Evolutionary conservation across 345 rosid genomes (phyloP), one percentile per base, ranked within the genome.

Genomic region (Erysimum cheiranthoides): DNA sequence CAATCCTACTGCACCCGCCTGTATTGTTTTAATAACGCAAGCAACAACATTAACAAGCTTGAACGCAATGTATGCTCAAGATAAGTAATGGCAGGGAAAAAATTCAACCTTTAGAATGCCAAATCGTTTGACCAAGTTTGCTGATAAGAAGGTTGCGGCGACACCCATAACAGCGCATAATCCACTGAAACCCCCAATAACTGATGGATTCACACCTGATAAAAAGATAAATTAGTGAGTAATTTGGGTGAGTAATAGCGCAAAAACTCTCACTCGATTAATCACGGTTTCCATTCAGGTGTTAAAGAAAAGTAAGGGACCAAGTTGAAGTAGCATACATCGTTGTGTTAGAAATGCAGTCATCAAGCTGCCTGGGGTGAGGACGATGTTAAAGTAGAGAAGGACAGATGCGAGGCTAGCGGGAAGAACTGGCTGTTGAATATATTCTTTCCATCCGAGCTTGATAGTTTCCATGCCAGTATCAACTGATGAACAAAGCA

Each of bases 1-100:
- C 71, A 94, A 81, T 68, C 97, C 97, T 72, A 84, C 86, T 36
- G 98, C 98, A 76, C 97, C 97, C 2, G 97, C 98, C 98, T 94
- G 89, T n/a, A 40, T 54, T 4, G 9, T 75, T 74, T 69, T 40
- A 27, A 74, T 12, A 59, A 50, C 9, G 32, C n/a, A 73, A 61
- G 32, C 6, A 36, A 45, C 9, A 60, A 60, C 74, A 62, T 70
- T 62, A 70, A 47, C 21, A 16, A 69, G 17, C 58, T 61, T 61
- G 70, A 39, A 61, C 12, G 27, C 52, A 42, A 21, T 16, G 52
- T 65, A 69, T 21, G 40, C 64, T 45, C 18, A 35, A 12, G 60
- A 61, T 4, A 61, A 9, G 7, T 43, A 5, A 11, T 27, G 50
- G 18, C 30, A 2, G 21, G 25, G 1, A 36, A 28, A 34, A 35